Percentiles rank a stretch among this genome's conserved stretches.
These are phyloP conservation scores for Iberis amara DNA, from an alignment of 441 rosid genomes.

Conservation along the genomic window DNA sequence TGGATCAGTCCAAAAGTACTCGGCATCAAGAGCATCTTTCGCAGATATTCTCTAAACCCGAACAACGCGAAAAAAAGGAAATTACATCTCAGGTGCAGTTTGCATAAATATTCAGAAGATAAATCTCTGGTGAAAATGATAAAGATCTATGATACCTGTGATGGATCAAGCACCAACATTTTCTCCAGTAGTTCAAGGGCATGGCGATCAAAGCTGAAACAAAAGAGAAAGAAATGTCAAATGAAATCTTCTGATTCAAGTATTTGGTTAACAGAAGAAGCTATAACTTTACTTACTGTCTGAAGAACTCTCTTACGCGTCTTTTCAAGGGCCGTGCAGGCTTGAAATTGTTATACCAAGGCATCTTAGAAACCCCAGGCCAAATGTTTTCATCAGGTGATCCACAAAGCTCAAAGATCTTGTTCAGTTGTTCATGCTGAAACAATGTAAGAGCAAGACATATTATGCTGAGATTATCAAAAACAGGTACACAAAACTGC, in stretches of 20 bases:
- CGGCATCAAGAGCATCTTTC: conserved; percentile 95
- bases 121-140: background rate
- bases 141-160: conserved; percentile 53
- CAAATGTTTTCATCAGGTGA: conserved; percentile 84
- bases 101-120: background rate
- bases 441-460: conserved; percentile 7
- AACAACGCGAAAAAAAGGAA: background rate
- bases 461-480: conserved; percentile 1
- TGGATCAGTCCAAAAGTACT: conserved; percentile 98
- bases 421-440: conserved; percentile 88
- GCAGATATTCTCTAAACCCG: conserved; percentile 70
- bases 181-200: conserved; percentile 79
- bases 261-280: background rate
- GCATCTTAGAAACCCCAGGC: conserved; percentile 92
- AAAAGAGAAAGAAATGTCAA: background rate
- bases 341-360: conserved; percentile 85
- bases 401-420: conserved; percentile 92
- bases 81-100: background rate
- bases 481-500: background rate
- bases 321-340: conserved; percentile 76
- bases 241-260: conserved; percentile 17
- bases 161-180: conserved; percentile 90
- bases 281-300: conserved; percentile 50
- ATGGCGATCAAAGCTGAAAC: conserved; percentile 69
- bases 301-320: conserved; percentile 71